Evolutionary conservation across 2,329 filamentous ascomycete genomes (phyloP).

Genomic region (Cladosporium sp.): DNA sequence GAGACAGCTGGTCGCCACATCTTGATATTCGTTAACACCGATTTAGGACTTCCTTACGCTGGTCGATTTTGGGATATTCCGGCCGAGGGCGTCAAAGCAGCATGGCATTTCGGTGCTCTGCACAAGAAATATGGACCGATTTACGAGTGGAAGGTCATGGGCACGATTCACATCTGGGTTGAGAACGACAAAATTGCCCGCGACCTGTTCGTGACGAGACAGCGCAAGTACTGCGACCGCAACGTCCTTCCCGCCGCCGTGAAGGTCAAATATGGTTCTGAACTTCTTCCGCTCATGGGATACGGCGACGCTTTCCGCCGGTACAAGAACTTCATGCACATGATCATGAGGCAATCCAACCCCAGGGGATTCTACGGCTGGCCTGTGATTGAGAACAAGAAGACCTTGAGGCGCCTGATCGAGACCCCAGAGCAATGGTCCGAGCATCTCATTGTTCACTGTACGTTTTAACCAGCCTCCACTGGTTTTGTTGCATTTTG

Average conservation of each 20-base stretch:
- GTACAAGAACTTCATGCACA: conserved; percentile 32
- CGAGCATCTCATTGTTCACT: conserved; percentile 29
- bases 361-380: conserved; percentile 28
- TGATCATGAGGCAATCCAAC: conserved; percentile 28
- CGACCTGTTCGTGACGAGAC: conserved; percentile 29
- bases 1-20: neutral
- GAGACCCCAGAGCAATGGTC: conserved; percentile 29
- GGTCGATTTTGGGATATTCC: conserved; percentile 31
- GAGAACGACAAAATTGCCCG: conserved; percentile 31
- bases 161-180: conserved; percentile 29
- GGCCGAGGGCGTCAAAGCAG: conserved; percentile 27
- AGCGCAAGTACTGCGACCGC: conserved; percentile 30
- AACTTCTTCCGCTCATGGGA: conserved; percentile 30
- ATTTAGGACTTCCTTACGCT: conserved; percentile 25
- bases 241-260: conserved; percentile 30
- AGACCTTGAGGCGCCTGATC: conserved; percentile 27
- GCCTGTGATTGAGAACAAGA: conserved; percentile 30
- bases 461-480: conserved; percentile 3
- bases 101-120: conserved; percentile 30
- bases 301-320: conserved; percentile 24
- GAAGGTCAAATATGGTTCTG: conserved; percentile 26
- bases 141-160: conserved; percentile 30
- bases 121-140: conserved; percentile 31
- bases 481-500: too few species aligned
- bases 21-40: neutral